These are phyloP conservation scores for Giardia duodenalis DNA, from an alignment of 208 protist species.

Conservation along the genomic window DNA sequence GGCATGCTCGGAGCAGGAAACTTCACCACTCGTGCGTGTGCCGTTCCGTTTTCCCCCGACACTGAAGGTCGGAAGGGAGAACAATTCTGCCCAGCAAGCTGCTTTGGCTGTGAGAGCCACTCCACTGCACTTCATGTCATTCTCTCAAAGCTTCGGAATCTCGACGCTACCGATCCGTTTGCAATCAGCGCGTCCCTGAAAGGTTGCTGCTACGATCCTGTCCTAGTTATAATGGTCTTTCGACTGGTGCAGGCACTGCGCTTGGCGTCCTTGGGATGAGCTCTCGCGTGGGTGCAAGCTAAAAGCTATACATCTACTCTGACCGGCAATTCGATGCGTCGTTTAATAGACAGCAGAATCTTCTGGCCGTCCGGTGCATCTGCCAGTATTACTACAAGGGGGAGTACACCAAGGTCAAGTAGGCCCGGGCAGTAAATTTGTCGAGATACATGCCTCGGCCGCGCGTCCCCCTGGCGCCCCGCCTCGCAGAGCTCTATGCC, in stretches of 20 bases:
- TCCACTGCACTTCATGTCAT: not conserved
- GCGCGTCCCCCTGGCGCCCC: too few relatives aligned
- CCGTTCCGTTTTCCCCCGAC: not conserved
- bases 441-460: too few relatives aligned
- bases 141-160: not conserved
- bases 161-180: not conserved
- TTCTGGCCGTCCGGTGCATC: not conserved
- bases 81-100: not conserved
- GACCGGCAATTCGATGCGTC: too few relatives aligned
- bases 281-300: too few relatives aligned
- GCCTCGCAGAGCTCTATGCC: too few relatives aligned
- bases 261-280: not conserved
- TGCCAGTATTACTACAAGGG: not conserved
- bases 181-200: not conserved
- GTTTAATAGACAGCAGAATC: too few relatives aligned
- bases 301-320: too few relatives aligned
- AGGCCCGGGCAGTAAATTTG: too few relatives aligned
- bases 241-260: not conserved
- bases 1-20: not conserved
- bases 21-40: not conserved
- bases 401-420: too few relatives aligned
- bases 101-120: not conserved
- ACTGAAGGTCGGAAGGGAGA: not conserved
- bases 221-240: not conserved
- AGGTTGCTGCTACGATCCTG: not conserved